Evolutionary conservation across 176 grass and related monocot species (phyloP), one percentile per base, ranked within the genome.

Genomic region (Triticum urartu): DNA sequence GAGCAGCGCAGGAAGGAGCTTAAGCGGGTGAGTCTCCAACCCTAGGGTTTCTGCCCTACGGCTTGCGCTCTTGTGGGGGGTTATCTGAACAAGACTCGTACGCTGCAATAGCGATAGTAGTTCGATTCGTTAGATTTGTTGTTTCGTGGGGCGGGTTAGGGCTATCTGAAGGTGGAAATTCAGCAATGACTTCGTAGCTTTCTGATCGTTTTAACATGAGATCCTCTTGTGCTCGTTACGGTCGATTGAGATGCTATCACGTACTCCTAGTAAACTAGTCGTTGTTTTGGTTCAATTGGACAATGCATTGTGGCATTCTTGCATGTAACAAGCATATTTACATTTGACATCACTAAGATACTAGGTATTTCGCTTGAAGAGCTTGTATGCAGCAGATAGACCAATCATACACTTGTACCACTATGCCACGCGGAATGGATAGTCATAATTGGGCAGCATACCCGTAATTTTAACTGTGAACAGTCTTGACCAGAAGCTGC

Each of bases 1-100:
- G 80, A 93, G 92, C 85, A 92, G 65, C 97, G 97, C 61, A 96
- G 92, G 83, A 99, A 96, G 89, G 97, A 99, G 85, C 88, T 99
- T 75, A 99, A 99, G 89, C 84, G 97, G 92, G 96, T 95, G 88
- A 77, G 88, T 69, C 15, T n/a, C 81, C 40, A 69, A 42, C 78
- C 81, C 86, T 91, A 91, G 86, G 82, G 81, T 91, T 91, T 42
- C 81, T n/a, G 15, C 81, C 61, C 17, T 62, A 11, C 6, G 74
- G 20, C 25, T 1, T 5, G 12, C 3, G 10, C 22, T 60, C 9
- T 75, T 26, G 71, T 35, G 71, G 11, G 20, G 11, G 11, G 15
- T 26, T 26, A 48, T 59, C 61, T 4, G 32, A 56, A 36, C 13
- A 56, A 33, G 43, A 13, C 15, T 21, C 13, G 24, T 21, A 0